Evolutionary conservation across 1,139 yeast species (phyloP), one percentile per base, ranked within the genome.

Genomic region (Hansenula sp.): DNA sequence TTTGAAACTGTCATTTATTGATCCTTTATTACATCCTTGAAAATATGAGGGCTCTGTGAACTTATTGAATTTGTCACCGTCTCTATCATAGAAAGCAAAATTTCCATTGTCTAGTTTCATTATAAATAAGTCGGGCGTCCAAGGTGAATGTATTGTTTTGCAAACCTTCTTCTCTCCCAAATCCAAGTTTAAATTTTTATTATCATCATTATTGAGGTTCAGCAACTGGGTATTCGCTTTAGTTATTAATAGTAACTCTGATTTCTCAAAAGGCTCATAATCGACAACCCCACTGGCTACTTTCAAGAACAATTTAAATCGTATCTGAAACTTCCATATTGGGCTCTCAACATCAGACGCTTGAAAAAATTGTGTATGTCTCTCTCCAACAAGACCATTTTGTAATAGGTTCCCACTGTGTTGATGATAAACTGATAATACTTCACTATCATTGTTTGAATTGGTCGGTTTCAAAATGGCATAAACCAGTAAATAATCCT

Each of bases 231-330:
- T 58, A 12, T 74, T 73, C 46, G 64, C 66, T 1, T 65, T 57
- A 28, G 73, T 72, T 10, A 70, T 57, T 18, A 74, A 51, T 19
- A 73, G 46, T 41, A 62, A 48, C 42, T 57, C 60, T 50, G 53
- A 62, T 47, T 53, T 60, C 38, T 41, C 58, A 55, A 55, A 56
- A 32, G 59, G 69, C 33, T 58, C 48, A 37, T 45, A 66, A 41
- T 72, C 74, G 7, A 62, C 43, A 33, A 74, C 58, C 0, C 66
- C 63, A 48, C 67, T 63, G 31, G 72, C 72, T 45, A 76, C 67
- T 50, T 72, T 74, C 25, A 76, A 53, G 9, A 76, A 70, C 27
- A 74, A 58, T 49, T 69, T 70, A 35, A 76, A 61, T 18, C 76
- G 60, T 21, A 76, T 58, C 47, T 66, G 65, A 42, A 55, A 47